Conservation (phyloP, 805 yeast genomes). For the Vanderwaltozyma tropicalis region DNA sequence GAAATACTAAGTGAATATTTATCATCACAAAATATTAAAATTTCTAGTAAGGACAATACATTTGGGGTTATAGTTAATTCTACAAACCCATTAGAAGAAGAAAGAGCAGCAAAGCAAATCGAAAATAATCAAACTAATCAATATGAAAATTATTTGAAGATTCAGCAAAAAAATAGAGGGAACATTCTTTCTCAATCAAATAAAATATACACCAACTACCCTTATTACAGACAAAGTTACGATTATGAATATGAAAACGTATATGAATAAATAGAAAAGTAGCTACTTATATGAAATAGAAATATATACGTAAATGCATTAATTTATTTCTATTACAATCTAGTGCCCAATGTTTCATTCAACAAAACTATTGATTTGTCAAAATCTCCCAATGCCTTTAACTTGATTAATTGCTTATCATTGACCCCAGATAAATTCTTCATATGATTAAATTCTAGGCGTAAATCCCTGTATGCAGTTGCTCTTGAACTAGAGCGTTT, state of each 20-base stretch:
- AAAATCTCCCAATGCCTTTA: slow-evolving; percentile 14
- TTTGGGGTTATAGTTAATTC: background rate
- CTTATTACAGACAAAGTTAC: background rate
- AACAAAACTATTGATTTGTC: slow-evolving; percentile 18
- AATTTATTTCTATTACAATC: slow-evolving; percentile 8
- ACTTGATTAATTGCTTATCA: background rate
- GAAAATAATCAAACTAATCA: background rate
- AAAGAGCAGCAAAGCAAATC: background rate
- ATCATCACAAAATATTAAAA: slow-evolving; percentile 2
- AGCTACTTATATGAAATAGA: background rate
- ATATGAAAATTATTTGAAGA: background rate
- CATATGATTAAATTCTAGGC: slow-evolving; percentile 12
- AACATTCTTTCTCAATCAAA: background rate
- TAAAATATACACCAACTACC: slow-evolving; percentile 1
- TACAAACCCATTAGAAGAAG: background rate
- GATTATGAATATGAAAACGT: background rate
- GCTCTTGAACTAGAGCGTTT: background rate
- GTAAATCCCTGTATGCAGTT: slow-evolving; percentile 1
- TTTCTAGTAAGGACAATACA: slow-evolving; percentile 4
- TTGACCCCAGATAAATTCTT: background rate
- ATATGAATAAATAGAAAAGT: no score
- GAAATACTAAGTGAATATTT: slow-evolving; percentile 7
- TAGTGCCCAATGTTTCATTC: slow-evolving; percentile 20
- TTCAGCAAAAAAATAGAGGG: background rate
- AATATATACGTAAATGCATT: background rate